Conservation (phyloP, 306 rosid species). For the Arachis hypogaea region DNA sequence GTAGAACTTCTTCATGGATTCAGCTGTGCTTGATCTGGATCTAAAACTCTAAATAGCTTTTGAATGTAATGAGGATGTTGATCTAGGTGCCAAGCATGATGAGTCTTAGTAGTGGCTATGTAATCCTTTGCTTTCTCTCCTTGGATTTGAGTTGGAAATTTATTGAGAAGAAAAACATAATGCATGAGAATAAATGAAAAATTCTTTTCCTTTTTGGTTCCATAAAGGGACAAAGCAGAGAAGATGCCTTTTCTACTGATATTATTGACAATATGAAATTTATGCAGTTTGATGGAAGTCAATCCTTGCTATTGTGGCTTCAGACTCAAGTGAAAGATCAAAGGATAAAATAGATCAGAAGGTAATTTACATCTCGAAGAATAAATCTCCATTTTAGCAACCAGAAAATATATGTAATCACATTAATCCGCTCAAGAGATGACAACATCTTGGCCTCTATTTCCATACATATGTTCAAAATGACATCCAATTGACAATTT, state of each 20-base stretch:
- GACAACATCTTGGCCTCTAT: neutral
- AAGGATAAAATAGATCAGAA: conserved; percentile 87
- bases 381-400: neutral
- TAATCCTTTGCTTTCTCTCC: no score
- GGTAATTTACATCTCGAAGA: conserved; percentile 48
- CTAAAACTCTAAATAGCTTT: conserved; percentile 1
- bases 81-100: no score
- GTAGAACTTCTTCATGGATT: neutral
- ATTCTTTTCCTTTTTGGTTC: conserved; percentile 14
- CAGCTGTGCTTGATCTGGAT: neutral
- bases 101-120: no score
- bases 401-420: neutral
- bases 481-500: neutral
- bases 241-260: neutral
- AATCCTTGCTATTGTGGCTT: conserved; percentile 53
- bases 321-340: conserved; percentile 86
- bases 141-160: no score
- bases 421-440: neutral
- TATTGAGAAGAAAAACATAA: neutral
- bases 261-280: conserved; percentile 34
- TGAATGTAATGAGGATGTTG: neutral
- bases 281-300: conserved; percentile 68
- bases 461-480: neutral
- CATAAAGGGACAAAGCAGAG: neutral
- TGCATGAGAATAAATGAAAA: neutral